Base-by-base conservation (phyloP, 2,329 filamentous ascomycete genomes). In the Aspergillus vadensis region DNA sequence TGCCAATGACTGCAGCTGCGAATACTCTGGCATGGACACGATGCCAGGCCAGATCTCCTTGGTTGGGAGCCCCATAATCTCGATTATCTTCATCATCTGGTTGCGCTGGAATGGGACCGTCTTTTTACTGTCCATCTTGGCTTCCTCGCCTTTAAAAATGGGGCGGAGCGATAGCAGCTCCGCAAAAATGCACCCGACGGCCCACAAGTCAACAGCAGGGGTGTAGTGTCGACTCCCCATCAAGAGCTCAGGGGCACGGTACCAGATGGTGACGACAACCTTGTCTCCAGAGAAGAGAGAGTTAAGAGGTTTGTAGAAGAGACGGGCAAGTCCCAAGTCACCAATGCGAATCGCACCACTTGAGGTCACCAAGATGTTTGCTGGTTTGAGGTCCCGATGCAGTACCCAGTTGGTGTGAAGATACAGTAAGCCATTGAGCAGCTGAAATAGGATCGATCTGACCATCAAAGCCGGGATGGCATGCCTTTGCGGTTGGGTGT, bases 181-280 rank as follows among this genome's bases (percentile, higher is more conserved):
- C 2, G 95, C 95, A 72, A 99, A 98, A 70, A 99, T 99, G 76
- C 95, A 99, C 0, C 95, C 95, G 0, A 99, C 88, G 2, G 95
- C 95, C 95, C 95, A 99, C 76, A 98, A 88, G 75, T 99, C 95
- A 65, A 99, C 92, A 21, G 95, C 94, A 0, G 95, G 93, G 0
- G 95, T 98, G 79, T 99, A 99, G 76, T 99, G 95, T n/a, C 91
- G 86, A 53, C 89, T 92, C 2, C 95, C 95, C 3, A 99, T 86
- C 1, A 99, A 86, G 4, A 99, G 83, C 76, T 99, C 95, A 0
- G 95, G 95, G 0, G 95, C 95, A 21, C 95, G 91, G 72, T 99
- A 99, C 95, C 95, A 99, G 64, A 99, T 99, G 0, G 95, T 99
- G 14, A 99, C 95, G 55, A 99, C 95, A 2, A 99, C 95, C 75